A percentile compares a stretch with the other conserved stretches of the same genome.
These are phyloP conservation scores for Canavalia gladiata DNA, from an alignment of 306 rosid species.

Conservation along the genomic window DNA sequence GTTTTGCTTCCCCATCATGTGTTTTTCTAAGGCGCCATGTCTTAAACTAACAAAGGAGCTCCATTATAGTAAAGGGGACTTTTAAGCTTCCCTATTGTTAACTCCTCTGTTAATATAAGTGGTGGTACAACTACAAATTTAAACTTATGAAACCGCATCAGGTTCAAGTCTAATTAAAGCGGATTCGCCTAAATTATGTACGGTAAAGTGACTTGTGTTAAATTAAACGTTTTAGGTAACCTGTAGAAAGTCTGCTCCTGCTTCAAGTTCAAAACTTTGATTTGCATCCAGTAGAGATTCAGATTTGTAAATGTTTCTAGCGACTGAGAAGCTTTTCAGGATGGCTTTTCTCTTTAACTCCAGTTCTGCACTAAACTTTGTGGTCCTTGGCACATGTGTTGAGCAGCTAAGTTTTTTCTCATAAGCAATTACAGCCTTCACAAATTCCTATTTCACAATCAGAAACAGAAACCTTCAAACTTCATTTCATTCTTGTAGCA, in stretches of 20 bases:
- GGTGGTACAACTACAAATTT: background rate
- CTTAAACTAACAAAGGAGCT: too few species aligned
- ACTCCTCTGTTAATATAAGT: background rate
- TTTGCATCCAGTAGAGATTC: conserved; percentile 9
- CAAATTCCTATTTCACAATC: conserved; percentile 58
- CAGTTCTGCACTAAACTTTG: conserved; percentile 42
- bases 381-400: conserved; percentile 41
- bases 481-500: background rate
- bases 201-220: background rate
- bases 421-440: conserved; percentile 53
- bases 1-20: background rate
- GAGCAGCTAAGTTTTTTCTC: conserved; percentile 51
- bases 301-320: conserved; percentile 45
- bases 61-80: too few species aligned
- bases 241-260: conserved; percentile 52
- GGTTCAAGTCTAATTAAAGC: background rate
- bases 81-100: too few species aligned
- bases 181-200: background rate
- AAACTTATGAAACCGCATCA: background rate
- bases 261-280: conserved; percentile 42
- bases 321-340: conserved; percentile 51
- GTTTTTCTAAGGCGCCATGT: too few species aligned
- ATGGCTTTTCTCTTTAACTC: conserved; percentile 50
- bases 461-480: background rate
- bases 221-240: conserved; percentile 32